Conservation (phyloP, 176 grass and related monocot species). For the Carex kokanica region DNA sequence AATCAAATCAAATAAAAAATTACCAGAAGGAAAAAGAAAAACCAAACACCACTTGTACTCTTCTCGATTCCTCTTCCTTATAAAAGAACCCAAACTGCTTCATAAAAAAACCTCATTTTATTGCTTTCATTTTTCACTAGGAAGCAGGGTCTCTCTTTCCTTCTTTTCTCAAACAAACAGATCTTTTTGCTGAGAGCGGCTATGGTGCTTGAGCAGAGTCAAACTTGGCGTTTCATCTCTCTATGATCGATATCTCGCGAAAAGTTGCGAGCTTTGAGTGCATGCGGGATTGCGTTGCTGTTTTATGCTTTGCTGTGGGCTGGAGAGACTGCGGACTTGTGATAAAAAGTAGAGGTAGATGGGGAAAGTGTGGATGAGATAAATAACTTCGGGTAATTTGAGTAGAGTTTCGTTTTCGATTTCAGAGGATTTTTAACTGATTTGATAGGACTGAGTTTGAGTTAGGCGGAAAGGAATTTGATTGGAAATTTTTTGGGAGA, state of each 20-base stretch:
- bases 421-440: background rate
- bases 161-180: background rate
- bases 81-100: background rate
- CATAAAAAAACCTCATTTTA: background rate
- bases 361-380: constrained; percentile 42
- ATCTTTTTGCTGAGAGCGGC: background rate
- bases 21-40: background rate
- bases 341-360: constrained; percentile 23
- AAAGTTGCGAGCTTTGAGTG: constrained; percentile 19
- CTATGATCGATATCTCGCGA: constrained; percentile 23
- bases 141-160: constrained; percentile 6
- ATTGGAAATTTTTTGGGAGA: constrained; percentile 12
- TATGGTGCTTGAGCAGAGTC: constrained; percentile 3
- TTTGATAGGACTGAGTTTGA: background rate
- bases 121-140: background rate
- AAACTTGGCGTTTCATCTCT: background rate
- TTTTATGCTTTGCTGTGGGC: constrained; percentile 1
- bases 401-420: background rate
- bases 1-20: background rate
- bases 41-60: constrained; percentile 18
- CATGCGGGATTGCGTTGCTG: constrained; percentile 21
- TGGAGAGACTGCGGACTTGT: constrained; percentile 29
- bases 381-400: background rate
- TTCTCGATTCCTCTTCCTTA: constrained; percentile 12
- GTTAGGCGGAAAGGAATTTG: background rate